Base-by-base conservation (phyloP, 208 protist species). In the Trypanosoma lewisi region DNA sequence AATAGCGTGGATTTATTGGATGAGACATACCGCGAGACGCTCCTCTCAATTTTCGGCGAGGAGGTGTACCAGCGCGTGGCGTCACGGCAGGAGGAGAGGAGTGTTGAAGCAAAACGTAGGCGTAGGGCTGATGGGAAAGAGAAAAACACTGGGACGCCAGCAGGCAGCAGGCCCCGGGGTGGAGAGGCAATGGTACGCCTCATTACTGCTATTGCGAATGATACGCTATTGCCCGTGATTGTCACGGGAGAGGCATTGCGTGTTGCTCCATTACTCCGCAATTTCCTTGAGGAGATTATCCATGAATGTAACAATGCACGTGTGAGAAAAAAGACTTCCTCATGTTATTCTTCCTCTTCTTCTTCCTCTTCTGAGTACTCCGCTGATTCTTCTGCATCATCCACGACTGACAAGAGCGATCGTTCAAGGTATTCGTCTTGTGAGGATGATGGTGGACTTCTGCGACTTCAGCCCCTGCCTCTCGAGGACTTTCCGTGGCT, bases 171-270 rank as follows among this genome's bases (percentile, higher is more conserved):
- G 14, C 67, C 19, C 36, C 39, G 19, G 39, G 57, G 12, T 59
- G 64, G 16, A 33, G 1, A 2, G 23, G 75, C 54, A 16, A 30
- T 89, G 25, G 57, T 66, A 45, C 73, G 70, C 28, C 72, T 83
- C 25, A 70, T 86, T 11, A 55, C 63, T 9, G 67, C 74, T 19
- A 67, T 90, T 30, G 53, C 70, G 25, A 69, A 69, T 33, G 65
- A 64, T 11, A 57, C 33, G 23, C n/a, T 68, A 8, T 49, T 74
- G 14, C 71, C 70, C 17, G 76, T 73, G 49, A 68, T 90, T 37
- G 37, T 90, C 2, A 59, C 69, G 4, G 84, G 84, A 0, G 84
- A 91, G 55, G 78, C 78, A 12, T 60, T 91, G 30, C 76, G 68
- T 61, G 58, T 82, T n/a, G 59, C 59, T 47, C 84, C 84, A 8